A percentile compares a stretch with the other conserved stretches of the same genome.
Conservation (phyloP, 2,329 filamentous ascomycete species). For the Talaromyces verruculosus region DNA sequence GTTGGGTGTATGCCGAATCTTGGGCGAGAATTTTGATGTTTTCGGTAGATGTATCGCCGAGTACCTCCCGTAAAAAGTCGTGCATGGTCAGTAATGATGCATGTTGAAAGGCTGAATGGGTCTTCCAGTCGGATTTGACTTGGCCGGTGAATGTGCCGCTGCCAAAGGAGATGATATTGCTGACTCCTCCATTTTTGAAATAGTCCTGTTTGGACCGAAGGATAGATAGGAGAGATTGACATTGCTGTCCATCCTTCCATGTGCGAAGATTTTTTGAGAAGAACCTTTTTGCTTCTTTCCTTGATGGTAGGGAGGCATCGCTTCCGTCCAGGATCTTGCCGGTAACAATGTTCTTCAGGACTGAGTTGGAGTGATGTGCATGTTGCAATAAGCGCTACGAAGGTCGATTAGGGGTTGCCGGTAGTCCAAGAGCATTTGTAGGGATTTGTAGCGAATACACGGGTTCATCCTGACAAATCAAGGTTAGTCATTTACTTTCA, state of each 20-base stretch:
- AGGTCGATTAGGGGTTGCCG: too few species aligned
- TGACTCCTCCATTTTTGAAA: neutral
- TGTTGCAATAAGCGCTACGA: too few species aligned
- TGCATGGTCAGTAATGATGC: constrained; percentile 3
- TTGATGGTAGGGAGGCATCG: neutral
- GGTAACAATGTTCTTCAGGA: neutral
- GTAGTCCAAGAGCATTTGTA: too few species aligned
- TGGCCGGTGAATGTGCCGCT: neutral
- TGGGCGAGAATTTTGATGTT: neutral
- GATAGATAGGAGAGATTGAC: neutral
- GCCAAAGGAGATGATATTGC: constrained; percentile 6
- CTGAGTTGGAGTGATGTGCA: neutral
- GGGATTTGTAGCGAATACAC: too few species aligned
- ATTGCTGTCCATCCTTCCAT: neutral
- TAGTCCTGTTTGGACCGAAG: neutral
- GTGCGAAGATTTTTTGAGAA: neutral
- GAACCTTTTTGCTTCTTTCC: neutral
- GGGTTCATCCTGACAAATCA: too few species aligned
- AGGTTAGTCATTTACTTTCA: too few species aligned
- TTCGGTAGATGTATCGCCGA: neutral
- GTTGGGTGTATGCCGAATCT: neutral
- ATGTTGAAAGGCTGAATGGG: neutral
- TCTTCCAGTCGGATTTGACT: neutral
- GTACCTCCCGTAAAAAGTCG: neutral
- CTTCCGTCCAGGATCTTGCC: neutral